Evolutionary conservation across 2,329 filamentous ascomycete genomes (phyloP).

Genomic region (Sporothrix globosa): DNA sequence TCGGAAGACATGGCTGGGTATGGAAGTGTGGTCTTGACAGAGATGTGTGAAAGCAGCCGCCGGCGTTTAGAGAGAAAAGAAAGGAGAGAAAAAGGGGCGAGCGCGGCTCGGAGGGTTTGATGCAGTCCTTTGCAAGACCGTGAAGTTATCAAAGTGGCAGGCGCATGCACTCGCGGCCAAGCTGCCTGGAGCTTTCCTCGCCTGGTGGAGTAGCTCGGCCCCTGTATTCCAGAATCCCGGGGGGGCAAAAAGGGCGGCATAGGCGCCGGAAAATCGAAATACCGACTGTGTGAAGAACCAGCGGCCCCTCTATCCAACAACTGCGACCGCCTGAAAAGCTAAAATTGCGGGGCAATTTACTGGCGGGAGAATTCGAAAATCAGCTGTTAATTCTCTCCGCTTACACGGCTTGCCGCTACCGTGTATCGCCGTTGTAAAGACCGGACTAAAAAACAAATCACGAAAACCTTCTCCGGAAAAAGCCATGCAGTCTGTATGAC

Average conservation of each 20-base stretch:
- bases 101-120: too few species aligned
- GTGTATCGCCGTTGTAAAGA: conserved; percentile 14
- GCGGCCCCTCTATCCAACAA: conserved; percentile 3
- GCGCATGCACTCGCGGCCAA: not conserved
- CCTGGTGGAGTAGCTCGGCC: conserved; percentile 28
- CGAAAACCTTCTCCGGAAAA: not conserved
- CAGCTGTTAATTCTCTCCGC: not conserved
- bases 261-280: conserved; percentile 29
- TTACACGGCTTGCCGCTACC: conserved; percentile 4
- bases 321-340: not conserved
- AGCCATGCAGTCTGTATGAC: not conserved
- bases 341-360: not conserved
- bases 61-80: not conserved
- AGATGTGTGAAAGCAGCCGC: not conserved
- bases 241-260: not conserved
- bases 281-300: conserved; percentile 4
- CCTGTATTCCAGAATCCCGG: not conserved
- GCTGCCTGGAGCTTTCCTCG: conserved; percentile 24
- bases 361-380: not conserved
- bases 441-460: conserved; percentile 11
- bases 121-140: too few species aligned
- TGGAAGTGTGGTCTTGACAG: not conserved
- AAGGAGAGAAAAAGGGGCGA: not conserved
- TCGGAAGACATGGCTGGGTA: conserved; percentile 61
- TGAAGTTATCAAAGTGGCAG: not conserved